phyloP scores from a whole-genome alignment of 2,329 filamentous ascomycete genomes.

The Parascedosporium putredinis region DNA sequence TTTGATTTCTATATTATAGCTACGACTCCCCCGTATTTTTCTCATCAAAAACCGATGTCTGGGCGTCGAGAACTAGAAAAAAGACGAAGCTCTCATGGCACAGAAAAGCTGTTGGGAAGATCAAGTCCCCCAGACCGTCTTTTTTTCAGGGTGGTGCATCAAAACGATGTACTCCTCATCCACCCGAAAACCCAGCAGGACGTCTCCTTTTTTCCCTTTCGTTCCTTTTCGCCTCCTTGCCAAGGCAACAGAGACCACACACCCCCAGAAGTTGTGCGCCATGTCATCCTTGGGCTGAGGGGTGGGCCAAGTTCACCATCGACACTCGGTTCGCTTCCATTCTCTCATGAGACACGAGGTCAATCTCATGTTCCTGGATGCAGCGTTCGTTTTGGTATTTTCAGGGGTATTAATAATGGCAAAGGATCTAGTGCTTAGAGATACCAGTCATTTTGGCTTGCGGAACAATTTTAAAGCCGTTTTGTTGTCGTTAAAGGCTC shows the following conservation, averaged over 20 bases:
- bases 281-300: background rate
- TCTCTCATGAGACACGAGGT: background rate
- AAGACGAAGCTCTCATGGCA: background rate
- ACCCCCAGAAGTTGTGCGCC: background rate
- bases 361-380: no score
- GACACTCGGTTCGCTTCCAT: background rate
- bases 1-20: background rate
- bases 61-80: background rate
- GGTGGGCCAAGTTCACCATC: background rate
- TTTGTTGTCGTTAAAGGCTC: background rate
- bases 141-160: background rate
- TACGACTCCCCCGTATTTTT: background rate
- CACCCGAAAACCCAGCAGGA: no score
- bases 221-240: conserved; percentile 6
- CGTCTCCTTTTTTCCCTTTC: background rate
- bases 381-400: no score
- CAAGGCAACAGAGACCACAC: conserved; percentile 6
- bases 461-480: no score
- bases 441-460: no score
- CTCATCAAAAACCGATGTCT: background rate
- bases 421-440: no score
- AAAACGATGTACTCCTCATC: no score
- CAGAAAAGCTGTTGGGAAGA: background rate
- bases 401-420: no score
- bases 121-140: conserved; percentile 1